Base-by-base conservation (phyloP, 106 monocot genomes). In the Dendrobium chrysotoxum region DNA sequence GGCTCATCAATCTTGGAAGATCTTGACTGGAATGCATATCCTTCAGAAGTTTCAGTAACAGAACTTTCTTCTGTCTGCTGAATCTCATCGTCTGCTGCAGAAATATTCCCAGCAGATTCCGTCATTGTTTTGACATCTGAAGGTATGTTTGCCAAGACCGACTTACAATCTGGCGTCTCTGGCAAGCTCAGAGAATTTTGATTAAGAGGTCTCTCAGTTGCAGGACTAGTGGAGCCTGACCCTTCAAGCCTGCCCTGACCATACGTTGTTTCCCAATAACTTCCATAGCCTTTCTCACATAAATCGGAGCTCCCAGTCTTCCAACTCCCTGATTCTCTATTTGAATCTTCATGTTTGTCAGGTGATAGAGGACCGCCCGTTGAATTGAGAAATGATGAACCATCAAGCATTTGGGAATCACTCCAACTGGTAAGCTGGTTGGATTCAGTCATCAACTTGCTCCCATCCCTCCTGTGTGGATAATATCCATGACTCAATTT, bases 341-440 rank as follows among this genome's bases (percentile, higher is more conserved):
- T 81, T 41, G 88, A 85, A 72, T 83, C 78, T 66, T 91, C 89
- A 74, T 85, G 87, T 57, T 79, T 68, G 72, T 86, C 82, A 53
- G 89, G 84, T 0, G 94, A 91, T 44, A 83, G 31, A 2, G 81
- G 82, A 58, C 78, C 83, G 21, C 42, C 79, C 1, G 55, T 65
- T 18, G 85, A 89, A 58, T 54, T 84, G 25, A 74, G 50, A 8
- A 81, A 77, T 5, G 82, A 84, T 25, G 85, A 84, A 25, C 79
- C 80, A 35, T 86, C 85, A 39, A 81, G 38, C 17, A 86, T 82
- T 57, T 81, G 92, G 12, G 93, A 90, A 81, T 87, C 83, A 47
- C 89, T 87, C 86, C 85, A 88, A 44, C 78, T 80, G 0, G 84
- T 83, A 40, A 90, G 81, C 50, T 75, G 88, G 47, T 90, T 84